A percentile compares a stretch with the other conserved stretches of the same genome.
These are phyloP conservation scores for Sclerotinia trifoliorum DNA, from an alignment of 2,329 filamentous ascomycete genomes.

Conservation along the genomic window DNA sequence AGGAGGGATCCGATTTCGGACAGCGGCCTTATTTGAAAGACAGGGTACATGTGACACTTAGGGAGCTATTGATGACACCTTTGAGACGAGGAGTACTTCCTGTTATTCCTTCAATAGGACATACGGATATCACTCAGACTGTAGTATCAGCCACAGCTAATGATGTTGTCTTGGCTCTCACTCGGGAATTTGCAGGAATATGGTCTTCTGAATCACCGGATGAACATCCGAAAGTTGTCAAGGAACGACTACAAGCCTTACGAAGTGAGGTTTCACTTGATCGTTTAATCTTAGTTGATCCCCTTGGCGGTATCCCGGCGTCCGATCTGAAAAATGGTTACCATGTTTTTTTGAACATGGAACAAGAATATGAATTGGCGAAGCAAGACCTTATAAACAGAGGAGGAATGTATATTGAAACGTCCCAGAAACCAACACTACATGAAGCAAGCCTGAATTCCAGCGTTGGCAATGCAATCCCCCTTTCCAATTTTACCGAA, in stretches of 20 bases:
- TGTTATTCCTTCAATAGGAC: conserved; percentile 65
- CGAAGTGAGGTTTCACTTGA: conserved; percentile 66
- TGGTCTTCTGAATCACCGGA: conserved; percentile 43
- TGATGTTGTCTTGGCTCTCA: conserved; percentile 73
- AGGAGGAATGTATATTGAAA: neutral
- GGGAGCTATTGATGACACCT: conserved; percentile 60
- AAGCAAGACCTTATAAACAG: conserved; percentile 54
- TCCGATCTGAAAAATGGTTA: conserved; percentile 58
- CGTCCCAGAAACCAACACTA: neutral
- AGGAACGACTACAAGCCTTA: conserved; percentile 43
- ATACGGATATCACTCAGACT: conserved; percentile 50
- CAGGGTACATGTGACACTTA: conserved; percentile 44
- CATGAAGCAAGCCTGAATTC: conserved; percentile 17
- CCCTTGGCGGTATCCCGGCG: conserved; percentile 79
- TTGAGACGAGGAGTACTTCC: conserved; percentile 68
- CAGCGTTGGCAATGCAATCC: conserved; percentile 43
- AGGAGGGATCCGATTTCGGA: conserved; percentile 22
- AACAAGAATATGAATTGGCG: conserved; percentile 79
- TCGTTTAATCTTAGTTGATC: conserved; percentile 84
- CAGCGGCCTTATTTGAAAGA: conserved; percentile 21
- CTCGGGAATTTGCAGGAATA: conserved; percentile 71
- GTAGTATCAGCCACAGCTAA: conserved; percentile 52
- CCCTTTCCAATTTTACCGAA: conserved; percentile 46
- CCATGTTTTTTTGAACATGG: conserved; percentile 88
- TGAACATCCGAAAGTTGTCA: conserved; percentile 45